Conservation (phyloP, 192 early-diverging fungal species). For the Pilaira anomala region DNA sequence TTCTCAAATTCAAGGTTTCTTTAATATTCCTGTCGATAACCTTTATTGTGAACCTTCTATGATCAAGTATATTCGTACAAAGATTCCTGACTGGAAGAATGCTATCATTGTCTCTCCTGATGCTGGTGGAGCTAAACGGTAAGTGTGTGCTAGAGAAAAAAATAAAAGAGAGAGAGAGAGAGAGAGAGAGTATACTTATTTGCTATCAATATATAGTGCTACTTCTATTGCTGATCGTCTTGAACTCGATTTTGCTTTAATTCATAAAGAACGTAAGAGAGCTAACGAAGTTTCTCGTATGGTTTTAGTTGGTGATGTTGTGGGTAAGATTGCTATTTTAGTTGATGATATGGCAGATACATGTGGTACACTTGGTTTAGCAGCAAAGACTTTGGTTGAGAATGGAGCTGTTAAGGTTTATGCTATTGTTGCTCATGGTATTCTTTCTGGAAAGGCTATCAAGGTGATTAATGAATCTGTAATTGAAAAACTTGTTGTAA, state of each 20-base stretch:
- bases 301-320: conserved; percentile 95
- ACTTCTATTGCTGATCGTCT: conserved; percentile 93
- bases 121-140: conserved; percentile 94
- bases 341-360: conserved; percentile 99
- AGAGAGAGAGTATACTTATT: neutral
- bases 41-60: conserved; percentile 89
- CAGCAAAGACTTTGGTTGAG: conserved; percentile 83
- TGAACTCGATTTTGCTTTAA: conserved; percentile 92
- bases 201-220: conserved; percentile 63
- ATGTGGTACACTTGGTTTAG: conserved; percentile 84
- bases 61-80: conserved; percentile 79
- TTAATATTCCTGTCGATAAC: conserved; percentile 92
- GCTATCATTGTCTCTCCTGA: conserved; percentile 92
- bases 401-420: conserved; percentile 92
- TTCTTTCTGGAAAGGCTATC: conserved; percentile 89
- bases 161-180: neutral
- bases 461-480: conserved; percentile 78
- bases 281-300: conserved; percentile 87
- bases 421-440: conserved; percentile 94
- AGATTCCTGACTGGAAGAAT: conserved; percentile 64
- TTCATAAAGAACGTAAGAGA: conserved; percentile 95
- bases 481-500: conserved; percentile 73
- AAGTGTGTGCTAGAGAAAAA: no score
- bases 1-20: conserved; percentile 95
- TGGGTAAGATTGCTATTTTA: conserved; percentile 84